Conservation (phyloP, 208 protist species). For the Leishmania major region DNA sequence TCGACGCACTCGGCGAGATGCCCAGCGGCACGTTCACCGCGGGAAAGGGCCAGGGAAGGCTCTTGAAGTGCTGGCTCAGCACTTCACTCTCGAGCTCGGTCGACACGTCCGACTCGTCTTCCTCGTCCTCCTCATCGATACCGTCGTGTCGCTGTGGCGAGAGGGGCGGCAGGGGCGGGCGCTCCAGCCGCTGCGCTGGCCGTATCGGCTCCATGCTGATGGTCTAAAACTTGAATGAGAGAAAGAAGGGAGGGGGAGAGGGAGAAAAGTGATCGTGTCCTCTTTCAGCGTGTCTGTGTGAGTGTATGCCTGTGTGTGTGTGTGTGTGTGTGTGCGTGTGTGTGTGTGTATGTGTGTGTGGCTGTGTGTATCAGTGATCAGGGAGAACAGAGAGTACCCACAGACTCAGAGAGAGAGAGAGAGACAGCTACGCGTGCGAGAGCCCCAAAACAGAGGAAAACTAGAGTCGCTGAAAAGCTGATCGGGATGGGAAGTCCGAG, state of each 20-base stretch:
- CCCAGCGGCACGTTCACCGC: constrained; percentile 2
- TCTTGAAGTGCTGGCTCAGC: constrained; percentile 21
- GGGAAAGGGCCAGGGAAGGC: constrained; percentile 22
- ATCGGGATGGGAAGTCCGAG: neutral
- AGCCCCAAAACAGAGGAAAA: neutral
- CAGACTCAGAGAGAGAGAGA: neutral
- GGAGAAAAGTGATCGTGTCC: neutral
- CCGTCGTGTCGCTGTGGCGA: neutral
- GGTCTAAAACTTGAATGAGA: constrained; percentile 3
- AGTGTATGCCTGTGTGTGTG: neutral
- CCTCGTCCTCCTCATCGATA: constrained; percentile 16
- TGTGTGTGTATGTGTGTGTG: neutral
- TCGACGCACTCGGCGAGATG: constrained; percentile 5
- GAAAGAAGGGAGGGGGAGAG: neutral
- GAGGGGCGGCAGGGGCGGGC: constrained; percentile 5
- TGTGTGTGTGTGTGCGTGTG: neutral
- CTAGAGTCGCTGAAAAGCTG: neutral
- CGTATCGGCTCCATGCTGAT: constrained; percentile 24
- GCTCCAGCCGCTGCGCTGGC: constrained; percentile 29
- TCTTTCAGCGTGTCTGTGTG: neutral
- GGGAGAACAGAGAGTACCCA: neutral
- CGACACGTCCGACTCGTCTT: constrained; percentile 18
- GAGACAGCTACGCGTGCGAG: neutral
- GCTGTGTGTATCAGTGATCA: neutral
- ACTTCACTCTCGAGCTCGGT: constrained; percentile 21